A percentile compares a stretch with the other conserved stretches of the same genome.
phyloP scores from a whole-genome alignment of 164 flowering plant genomes.

The Malania oleifera region DNA sequence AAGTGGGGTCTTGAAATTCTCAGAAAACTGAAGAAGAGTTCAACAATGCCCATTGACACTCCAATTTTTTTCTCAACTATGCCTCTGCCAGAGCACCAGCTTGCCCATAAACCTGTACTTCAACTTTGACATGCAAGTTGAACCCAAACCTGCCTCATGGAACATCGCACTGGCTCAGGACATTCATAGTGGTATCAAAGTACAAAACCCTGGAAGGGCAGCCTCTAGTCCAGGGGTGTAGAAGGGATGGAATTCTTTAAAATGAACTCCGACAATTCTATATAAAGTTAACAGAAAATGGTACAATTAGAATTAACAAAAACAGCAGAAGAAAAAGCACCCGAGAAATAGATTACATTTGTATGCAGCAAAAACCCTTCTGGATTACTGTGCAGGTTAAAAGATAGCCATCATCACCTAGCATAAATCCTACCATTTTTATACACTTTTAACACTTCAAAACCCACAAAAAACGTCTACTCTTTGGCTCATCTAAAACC shows the following conservation, averaged over 20 bases:
- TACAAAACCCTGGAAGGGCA: too few species aligned
- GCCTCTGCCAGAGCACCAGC: too few species aligned
- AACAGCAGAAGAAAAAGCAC: neutral
- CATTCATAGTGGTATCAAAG: too few species aligned
- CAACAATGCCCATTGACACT: too few species aligned
- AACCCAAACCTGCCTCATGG: too few species aligned
- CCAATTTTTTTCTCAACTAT: too few species aligned
- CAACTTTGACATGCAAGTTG: too few species aligned
- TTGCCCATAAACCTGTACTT: too few species aligned
- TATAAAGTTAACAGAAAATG: neutral
- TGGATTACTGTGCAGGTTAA: neutral
- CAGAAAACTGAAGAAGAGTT: too few species aligned
- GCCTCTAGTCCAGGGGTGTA: too few species aligned
- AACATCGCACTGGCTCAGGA: too few species aligned
- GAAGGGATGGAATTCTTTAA: neutral
- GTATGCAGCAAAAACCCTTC: neutral
- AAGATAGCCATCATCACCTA: conserved; percentile 10
- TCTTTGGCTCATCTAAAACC: neutral
- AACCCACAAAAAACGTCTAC: neutral
- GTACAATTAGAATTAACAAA: neutral
- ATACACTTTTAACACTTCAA: conserved; percentile 13
- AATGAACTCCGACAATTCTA: neutral
- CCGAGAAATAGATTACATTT: neutral
- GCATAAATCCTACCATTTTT: conserved; percentile 17
- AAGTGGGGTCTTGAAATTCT: too few species aligned